Percentiles rank a stretch among this genome's conserved stretches.
These are phyloP conservation scores for Alternaria sp. DNA, from an alignment of 2,329 filamentous ascomycete species.

Conservation along the genomic window DNA sequence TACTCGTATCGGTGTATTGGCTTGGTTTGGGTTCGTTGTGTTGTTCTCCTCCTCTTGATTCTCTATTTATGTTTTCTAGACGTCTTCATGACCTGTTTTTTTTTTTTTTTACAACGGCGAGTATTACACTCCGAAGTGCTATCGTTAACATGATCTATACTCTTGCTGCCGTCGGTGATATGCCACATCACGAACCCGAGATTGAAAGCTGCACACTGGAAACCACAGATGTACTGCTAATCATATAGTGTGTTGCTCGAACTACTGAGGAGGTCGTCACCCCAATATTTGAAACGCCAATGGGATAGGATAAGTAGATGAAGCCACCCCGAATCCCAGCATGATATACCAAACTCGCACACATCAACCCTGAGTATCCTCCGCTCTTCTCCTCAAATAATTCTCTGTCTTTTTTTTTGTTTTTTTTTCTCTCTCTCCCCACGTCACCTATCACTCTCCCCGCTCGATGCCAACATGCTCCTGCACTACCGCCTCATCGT, in stretches of 20 bases:
- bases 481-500: neutral
- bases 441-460: neutral
- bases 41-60: neutral
- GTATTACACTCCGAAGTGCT: neutral
- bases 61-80: neutral
- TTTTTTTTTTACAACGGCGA: neutral
- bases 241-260: no score
- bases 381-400: neutral
- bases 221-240: fast-evolving
- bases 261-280: neutral
- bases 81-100: neutral
- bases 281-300: neutral
- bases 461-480: neutral
- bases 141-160: neutral
- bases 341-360: neutral
- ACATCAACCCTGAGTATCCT: no score
- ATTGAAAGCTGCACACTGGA: fast-evolving
- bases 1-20: slow-evolving; percentile 1
- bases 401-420: neutral
- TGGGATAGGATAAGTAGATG: neutral
- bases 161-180: neutral
- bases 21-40: no score
- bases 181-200: no score
- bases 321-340: neutral
- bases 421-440: neutral